Base-by-base conservation (phyloP, 257 asterid genomes). In the Cruciata laevipes region DNA sequence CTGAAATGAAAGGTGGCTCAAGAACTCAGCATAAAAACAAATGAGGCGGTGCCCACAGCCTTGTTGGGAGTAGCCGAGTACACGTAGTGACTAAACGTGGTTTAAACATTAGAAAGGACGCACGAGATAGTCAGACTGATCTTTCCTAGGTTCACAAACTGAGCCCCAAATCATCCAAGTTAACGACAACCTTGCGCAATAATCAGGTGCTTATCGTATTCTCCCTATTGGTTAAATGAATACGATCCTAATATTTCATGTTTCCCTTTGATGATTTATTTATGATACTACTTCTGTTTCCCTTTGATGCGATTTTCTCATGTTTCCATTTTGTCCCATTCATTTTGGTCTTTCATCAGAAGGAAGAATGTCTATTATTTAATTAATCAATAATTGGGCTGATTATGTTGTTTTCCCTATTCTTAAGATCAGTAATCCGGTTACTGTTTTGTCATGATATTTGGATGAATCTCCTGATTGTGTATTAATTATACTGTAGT, bases 401-500 rank as follows among this genome's bases (percentile, higher is more conserved):
- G 33, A 24, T 24, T 58, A 23, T 11, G 31, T 10, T 13, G 51
- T 42, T 25, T 57, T 24, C 24, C 33, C 5, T 13, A 23, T 57
- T 10, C 30, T 8, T 7, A 21, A 18, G 2, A 53, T 53, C 60
- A 53, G 9, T 53, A 16, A 10, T 11, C 6, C 30, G 38, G 30
- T 23, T 58, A 7, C 63, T 58, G n/a, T 59, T 2, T 24, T 13
- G n/a, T 58, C 35, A 24, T 24, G 63, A 24, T 58, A 24, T 58
- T 24, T 58, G n/a, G 17, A 35, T 61, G 65, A 32, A 32, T 17
- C 35, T 61, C 6, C 66, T 62, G 24, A 62, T 8, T 62, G 66
- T 33, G 49, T 35, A 9, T 35, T 33, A 47, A 3, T 47, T 47
- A 3, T 33, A 18, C 37, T 62, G 35, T 35, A 17, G 51, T 18